Evolutionary conservation across 2,329 filamentous ascomycete genomes (phyloP).

Genomic region (Leptoxyphium fumago): DNA sequence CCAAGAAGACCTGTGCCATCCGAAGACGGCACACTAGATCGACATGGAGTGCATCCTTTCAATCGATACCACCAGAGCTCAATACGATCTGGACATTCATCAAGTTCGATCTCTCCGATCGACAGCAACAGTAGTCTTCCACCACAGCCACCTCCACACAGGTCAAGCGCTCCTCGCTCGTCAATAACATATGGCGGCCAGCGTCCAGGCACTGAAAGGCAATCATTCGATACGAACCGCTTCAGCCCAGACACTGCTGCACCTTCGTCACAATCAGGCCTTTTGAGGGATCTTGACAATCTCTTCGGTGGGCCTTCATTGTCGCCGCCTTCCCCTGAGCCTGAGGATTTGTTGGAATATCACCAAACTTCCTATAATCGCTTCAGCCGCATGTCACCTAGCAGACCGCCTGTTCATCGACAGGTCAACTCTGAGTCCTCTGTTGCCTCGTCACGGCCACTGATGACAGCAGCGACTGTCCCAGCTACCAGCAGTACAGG

Average conservation of each 20-base stretch:
- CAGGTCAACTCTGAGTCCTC: slow-evolving; percentile 12
- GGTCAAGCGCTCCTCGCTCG: slow-evolving; percentile 1
- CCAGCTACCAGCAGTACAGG: slow-evolving; percentile 2
- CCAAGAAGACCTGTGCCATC: too few relatives aligned
- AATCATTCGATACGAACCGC: background rate
- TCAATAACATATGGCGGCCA: background rate
- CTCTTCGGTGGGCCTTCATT: slow-evolving; percentile 10
- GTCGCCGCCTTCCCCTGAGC: slow-evolving; percentile 11
- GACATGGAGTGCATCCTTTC: slow-evolving; percentile 1
- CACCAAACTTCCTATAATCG: too few relatives aligned
- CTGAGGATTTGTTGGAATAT: slow-evolving; percentile 1
- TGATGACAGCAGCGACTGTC: slow-evolving; percentile 2
- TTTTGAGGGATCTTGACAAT: slow-evolving; percentile 14
- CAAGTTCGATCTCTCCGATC: slow-evolving; percentile 3
- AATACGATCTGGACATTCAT: background rate
- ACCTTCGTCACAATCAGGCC: slow-evolving; percentile 13
- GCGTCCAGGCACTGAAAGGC: background rate
- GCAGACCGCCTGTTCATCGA: slow-evolving; percentile 5
- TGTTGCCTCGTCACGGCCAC: slow-evolving; percentile 6
- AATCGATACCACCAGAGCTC: background rate
- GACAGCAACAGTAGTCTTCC: slow-evolving; percentile 1
- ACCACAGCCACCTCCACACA: slow-evolving; percentile 1
- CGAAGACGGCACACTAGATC: slow-evolving; percentile 1
- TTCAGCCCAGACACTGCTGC: background rate
- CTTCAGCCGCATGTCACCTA: slow-evolving; percentile 1